phyloP scores from a whole-genome alignment of 257 asterid genomes.

The Ballota nigra region DNA sequence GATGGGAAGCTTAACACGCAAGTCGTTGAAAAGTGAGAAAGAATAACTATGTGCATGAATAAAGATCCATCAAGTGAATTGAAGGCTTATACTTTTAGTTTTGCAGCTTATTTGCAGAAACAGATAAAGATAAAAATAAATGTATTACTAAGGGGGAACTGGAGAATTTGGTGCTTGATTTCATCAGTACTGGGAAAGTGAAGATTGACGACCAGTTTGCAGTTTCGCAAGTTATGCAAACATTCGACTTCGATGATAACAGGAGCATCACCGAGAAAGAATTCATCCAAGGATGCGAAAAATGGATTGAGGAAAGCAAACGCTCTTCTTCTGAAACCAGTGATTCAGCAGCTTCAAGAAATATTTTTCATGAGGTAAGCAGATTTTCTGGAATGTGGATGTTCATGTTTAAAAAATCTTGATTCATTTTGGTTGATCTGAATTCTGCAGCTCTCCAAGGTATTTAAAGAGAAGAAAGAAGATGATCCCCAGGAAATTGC shows the following conservation, averaged over 20 bases:
- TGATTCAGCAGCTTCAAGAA: slow-evolving; percentile 13
- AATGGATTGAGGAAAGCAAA: slow-evolving; percentile 42
- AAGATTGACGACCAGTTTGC: slow-evolving; percentile 35
- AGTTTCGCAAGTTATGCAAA: slow-evolving; percentile 32
- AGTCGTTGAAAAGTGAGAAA: slow-evolving; percentile 32
- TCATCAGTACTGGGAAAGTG: slow-evolving; percentile 35
- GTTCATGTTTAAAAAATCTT: neutral
- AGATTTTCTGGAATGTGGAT: neutral
- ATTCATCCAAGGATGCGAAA: slow-evolving; percentile 40
- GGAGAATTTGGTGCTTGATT: slow-evolving; percentile 34
- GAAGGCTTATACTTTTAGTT: neutral
- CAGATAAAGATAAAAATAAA: slow-evolving; percentile 36
- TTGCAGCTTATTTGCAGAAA: slow-evolving; percentile 41
- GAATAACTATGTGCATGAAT: neutral
- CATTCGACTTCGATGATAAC: slow-evolving; percentile 33
- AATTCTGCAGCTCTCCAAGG: slow-evolving; percentile 23
- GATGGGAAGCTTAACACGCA: slow-evolving; percentile 34
- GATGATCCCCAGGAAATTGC: slow-evolving; percentile 33
- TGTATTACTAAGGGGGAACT: slow-evolving; percentile 32
- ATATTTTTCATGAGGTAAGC: slow-evolving; percentile 41
- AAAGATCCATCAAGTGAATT: neutral
- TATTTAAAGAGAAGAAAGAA: slow-evolving; percentile 36
- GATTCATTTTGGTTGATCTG: slow-evolving; percentile 1
- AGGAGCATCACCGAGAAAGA: slow-evolving; percentile 34
- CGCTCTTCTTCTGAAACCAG: slow-evolving; percentile 2